Conservation (phyloP, 2,329 filamentous ascomycete genomes). For the Neonectria coccinea region DNA sequence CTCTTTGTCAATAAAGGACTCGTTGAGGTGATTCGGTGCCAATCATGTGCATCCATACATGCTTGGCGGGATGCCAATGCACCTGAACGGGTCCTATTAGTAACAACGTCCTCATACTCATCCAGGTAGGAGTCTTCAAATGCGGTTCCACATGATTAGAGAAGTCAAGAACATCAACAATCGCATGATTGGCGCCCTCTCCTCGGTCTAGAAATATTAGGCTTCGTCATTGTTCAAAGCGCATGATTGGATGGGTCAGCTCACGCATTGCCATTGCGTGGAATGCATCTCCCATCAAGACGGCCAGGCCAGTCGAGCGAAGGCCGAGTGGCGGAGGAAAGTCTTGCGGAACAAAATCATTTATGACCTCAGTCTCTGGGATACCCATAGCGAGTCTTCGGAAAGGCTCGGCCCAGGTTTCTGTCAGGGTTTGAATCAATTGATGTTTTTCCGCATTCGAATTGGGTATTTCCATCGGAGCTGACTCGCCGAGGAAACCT, state of each 20-base stretch:
- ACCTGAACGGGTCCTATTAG: slow-evolving; percentile 56
- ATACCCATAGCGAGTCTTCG: slow-evolving; percentile 55
- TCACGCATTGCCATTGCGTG: slow-evolving; percentile 72
- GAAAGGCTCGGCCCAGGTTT: slow-evolving; percentile 64
- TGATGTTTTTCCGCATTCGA: slow-evolving; percentile 53
- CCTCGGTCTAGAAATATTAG: slow-evolving; percentile 58
- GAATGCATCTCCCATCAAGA: slow-evolving; percentile 66
- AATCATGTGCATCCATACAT: slow-evolving; percentile 54
- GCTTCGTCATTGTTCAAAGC: fast-evolving
- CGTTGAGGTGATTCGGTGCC: slow-evolving; percentile 51
- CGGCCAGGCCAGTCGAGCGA: slow-evolving; percentile 54
- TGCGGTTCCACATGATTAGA: slow-evolving; percentile 47
- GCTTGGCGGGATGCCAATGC: slow-evolving; percentile 60
- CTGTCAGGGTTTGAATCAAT: slow-evolving; percentile 58
- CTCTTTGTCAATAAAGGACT: slow-evolving; percentile 57
- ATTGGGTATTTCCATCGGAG: slow-evolving; percentile 55
- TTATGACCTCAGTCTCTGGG: slow-evolving; percentile 55
- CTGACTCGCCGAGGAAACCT: slow-evolving; percentile 48
- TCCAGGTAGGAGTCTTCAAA: slow-evolving; percentile 41
- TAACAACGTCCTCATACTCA: slow-evolving; percentile 59
- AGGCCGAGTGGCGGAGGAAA: slow-evolving; percentile 56
- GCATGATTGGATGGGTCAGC: slow-evolving; percentile 31
- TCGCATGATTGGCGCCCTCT: slow-evolving; percentile 68
- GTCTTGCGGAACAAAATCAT: slow-evolving; percentile 61
- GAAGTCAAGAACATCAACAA: slow-evolving; percentile 63